These are phyloP conservation scores for Zancudomyces culisetae DNA, from an alignment of 371 early-diverging fungal genomes.

Conservation along the genomic window DNA sequence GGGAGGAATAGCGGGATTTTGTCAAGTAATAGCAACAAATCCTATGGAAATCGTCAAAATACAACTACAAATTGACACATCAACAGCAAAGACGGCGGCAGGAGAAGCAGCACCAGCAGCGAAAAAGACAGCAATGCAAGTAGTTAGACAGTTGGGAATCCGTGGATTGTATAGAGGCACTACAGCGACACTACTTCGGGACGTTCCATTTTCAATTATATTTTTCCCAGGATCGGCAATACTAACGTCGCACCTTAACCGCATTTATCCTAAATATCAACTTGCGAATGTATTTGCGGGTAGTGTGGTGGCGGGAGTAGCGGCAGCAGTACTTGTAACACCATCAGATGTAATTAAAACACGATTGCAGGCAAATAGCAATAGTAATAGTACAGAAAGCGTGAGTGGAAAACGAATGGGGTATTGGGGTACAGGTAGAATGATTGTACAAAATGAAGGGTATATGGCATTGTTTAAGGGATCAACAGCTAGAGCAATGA, in stretches of 20 bases:
- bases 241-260: conserved; percentile 15
- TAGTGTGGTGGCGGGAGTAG: conserved; percentile 25
- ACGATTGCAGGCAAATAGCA: conserved; percentile 23
- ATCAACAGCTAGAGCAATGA: conserved; percentile 22
- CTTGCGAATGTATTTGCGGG: conserved; percentile 15
- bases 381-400: conserved; percentile 8
- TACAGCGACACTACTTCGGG: conserved; percentile 26
- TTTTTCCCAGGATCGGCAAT: conserved; percentile 29
- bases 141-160: conserved; percentile 27
- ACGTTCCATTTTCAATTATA: conserved; percentile 33
- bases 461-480: conserved; percentile 28
- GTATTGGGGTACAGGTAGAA: conserved; percentile 14
- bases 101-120: not conserved
- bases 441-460: conserved; percentile 24
- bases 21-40: conserved; percentile 35
- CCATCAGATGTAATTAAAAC: conserved; percentile 33
- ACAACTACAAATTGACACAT: conserved; percentile 26
- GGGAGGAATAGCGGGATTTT: conserved; percentile 30
- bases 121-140: conserved; percentile 12
- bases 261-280: not conserved
- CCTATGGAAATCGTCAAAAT: conserved; percentile 41
- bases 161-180: conserved; percentile 30
- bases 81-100: not conserved
- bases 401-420: not conserved
- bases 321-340: conserved; percentile 29